Evolutionary conservation across 257 asterid genomes (phyloP).

Genomic region (Solanum medicagineum): DNA sequence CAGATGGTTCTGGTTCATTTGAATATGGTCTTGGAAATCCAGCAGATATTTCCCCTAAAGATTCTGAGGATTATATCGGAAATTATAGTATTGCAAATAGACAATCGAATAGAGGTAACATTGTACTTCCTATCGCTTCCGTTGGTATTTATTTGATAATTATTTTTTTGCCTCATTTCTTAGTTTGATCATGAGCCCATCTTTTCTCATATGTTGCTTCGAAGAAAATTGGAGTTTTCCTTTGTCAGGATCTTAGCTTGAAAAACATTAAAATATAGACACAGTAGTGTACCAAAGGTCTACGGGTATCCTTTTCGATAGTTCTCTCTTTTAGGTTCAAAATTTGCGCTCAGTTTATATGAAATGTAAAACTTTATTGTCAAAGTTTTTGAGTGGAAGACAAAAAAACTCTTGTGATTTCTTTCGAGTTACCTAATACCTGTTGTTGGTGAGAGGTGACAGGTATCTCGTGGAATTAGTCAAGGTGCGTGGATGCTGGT

Average conservation of each 20-base stretch:
- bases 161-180: neutral
- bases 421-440: neutral
- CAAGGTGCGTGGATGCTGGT: too few relatives aligned
- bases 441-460: too few relatives aligned
- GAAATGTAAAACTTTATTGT: neutral
- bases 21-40: conserved; percentile 37
- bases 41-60: conserved; percentile 26
- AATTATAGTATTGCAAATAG: conserved; percentile 41
- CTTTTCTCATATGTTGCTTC: neutral
- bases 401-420: neutral
- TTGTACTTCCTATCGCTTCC: neutral
- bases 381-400: neutral
- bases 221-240: neutral
- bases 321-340: neutral
- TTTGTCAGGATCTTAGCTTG: neutral
- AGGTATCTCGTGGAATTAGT: too few relatives aligned
- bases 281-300: neutral
- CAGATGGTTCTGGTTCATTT: conserved; percentile 29
- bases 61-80: conserved; percentile 27
- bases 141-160: neutral
- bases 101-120: conserved; percentile 67
- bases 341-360: neutral
- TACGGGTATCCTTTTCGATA: neutral
- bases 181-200: neutral
- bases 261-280: neutral